Base-by-base conservation (phyloP, 31 red algal genomes). In the Odonthalia washingtoniensis region DNA sequence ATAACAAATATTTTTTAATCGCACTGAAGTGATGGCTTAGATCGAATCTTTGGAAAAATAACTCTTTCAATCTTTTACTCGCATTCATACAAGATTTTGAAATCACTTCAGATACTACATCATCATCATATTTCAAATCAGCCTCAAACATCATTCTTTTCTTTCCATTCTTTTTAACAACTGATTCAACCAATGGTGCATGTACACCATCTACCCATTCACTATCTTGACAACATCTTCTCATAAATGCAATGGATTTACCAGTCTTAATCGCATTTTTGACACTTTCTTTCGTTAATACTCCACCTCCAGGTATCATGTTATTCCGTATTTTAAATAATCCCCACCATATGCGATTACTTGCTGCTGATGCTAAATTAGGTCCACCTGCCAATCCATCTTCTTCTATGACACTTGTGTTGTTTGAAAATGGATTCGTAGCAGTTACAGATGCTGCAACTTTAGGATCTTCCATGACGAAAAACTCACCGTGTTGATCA, bases 31-130 rank as follows among this genome's bases (percentile, higher is more conserved):
- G 95, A 65, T 89, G 88, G 44, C 85, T 92, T 35, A 97, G 65
- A 62, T 88, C 88, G 78, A 97, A 97, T 45, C 77, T 78, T 33
- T 92, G 87, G 68, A 93, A 97, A 67, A 97, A 90, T 74, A 92
- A 80, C 14, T 72, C 62, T 73, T 97, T 97, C 0, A 97, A 57
- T 27, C 95, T 80, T 36, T 66, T 62, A 40, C 91, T 93, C 21
- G 95, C 91, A 35, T 85, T 88, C 38, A 64, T 79, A 37, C 74
- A 77, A 1, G 90, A 73, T 31, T 70, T 65, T 21, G 85, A 75
- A 32, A 97, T 81, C 31, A 97, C 61, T 40, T 77, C 62, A 21
- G 81, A 39, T 37, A 93, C 77, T 2, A 61, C 66, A 61, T 90
- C 86, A 16, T 81, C 77, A 38, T 91, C 85, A 69, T 80, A 87